These are phyloP conservation scores for Metschnikowia koreensis DNA, from an alignment of 805 yeast species.

Conservation along the genomic window DNA sequence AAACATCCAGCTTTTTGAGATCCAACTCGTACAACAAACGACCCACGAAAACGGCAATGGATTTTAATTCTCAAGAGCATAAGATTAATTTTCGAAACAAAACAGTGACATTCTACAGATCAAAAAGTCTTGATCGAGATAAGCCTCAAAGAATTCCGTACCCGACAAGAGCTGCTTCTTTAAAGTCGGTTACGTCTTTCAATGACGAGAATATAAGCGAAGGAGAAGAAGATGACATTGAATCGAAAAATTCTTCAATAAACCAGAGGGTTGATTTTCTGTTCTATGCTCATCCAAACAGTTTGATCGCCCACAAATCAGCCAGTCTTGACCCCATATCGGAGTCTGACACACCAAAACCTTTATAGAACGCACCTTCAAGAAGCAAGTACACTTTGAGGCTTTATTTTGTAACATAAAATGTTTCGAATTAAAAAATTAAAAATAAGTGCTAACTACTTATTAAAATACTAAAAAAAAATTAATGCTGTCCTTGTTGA, in stretches of 20 bases:
- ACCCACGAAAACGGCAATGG: constrained; percentile 30
- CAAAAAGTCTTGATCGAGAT: constrained; percentile 18
- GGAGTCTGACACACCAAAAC: constrained; percentile 20
- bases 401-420: too few species aligned
- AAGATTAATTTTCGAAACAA: constrained; percentile 37
- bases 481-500: constrained; percentile 16
- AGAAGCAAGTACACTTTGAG: neutral
- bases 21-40: constrained; percentile 41
- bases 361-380: neutral
- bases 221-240: constrained; percentile 18
- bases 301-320: constrained; percentile 1
- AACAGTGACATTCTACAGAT: constrained; percentile 43
- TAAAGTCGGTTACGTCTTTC: constrained; percentile 29
- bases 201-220: constrained; percentile 22
- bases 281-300: neutral
- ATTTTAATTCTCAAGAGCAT: constrained; percentile 25
- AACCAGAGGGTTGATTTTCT: neutral
- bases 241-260: neutral
- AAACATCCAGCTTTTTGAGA: constrained; percentile 21
- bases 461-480: neutral
- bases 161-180: constrained; percentile 30
- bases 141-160: constrained; percentile 20
- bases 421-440: too few species aligned
- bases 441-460: neutral
- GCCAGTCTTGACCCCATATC: constrained; percentile 23